These are phyloP conservation scores for Pseudocercospora eumusae DNA, from an alignment of 2,329 filamentous ascomycete genomes.

Conservation along the genomic window DNA sequence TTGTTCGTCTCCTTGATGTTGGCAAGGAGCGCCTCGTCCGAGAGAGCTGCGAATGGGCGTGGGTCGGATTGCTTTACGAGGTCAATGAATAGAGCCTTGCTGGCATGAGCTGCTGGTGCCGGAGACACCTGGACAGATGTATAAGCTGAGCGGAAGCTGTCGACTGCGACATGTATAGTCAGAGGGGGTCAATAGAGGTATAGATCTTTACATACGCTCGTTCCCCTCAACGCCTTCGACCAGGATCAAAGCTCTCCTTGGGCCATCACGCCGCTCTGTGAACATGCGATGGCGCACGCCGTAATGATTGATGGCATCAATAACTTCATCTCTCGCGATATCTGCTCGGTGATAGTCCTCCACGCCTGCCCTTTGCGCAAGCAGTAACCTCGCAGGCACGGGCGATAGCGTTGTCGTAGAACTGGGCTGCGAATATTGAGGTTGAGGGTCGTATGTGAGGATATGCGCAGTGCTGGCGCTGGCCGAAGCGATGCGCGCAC, in stretches of 20 bases:
- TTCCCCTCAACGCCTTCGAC: slow-evolving; percentile 29
- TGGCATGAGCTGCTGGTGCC: slow-evolving; percentile 29
- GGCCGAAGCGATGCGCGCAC: slow-evolving; percentile 32
- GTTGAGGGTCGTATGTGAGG: slow-evolving; percentile 42
- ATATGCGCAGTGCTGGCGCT: slow-evolving; percentile 40
- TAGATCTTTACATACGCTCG: slow-evolving; percentile 25
- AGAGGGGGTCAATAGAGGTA: background rate
- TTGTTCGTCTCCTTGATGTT: slow-evolving; percentile 11
- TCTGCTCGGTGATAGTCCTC: slow-evolving; percentile 52
- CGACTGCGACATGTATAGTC: slow-evolving; percentile 10
- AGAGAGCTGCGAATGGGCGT: slow-evolving; percentile 6
- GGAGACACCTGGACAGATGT: slow-evolving; percentile 34
- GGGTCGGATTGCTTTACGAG: slow-evolving; percentile 34
- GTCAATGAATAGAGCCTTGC: slow-evolving; percentile 35
- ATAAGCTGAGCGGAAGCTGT: slow-evolving; percentile 21
- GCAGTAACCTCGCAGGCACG: slow-evolving; percentile 51
- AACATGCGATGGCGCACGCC: slow-evolving; percentile 48
- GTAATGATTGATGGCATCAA: slow-evolving; percentile 51
- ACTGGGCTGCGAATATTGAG: no score
- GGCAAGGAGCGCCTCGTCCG: slow-evolving; percentile 22
- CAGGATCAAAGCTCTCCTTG: slow-evolving; percentile 32
- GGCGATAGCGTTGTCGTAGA: slow-evolving; percentile 43
- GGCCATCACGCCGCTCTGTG: slow-evolving; percentile 28
- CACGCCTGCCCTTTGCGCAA: slow-evolving; percentile 54
- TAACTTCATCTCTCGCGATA: slow-evolving; percentile 43